Base-by-base conservation (phyloP, 768 basidiomycete genomes). In the Serpula lacrymans region DNA sequence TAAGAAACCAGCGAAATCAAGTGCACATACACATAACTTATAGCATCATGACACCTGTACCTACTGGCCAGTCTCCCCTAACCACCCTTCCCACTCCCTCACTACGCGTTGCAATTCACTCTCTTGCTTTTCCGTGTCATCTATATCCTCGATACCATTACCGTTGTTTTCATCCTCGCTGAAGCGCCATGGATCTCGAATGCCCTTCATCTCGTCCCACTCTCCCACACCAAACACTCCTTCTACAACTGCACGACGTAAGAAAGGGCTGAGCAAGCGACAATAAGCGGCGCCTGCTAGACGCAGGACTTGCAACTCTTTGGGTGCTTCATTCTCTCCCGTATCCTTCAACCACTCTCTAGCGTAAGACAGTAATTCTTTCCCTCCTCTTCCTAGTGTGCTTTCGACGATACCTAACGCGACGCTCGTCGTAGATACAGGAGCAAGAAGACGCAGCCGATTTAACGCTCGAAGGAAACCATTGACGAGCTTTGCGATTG, bases 361-460 rank as follows among this genome's bases (percentile, higher is more conserved):
- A 28, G 63, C 61, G 45, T 83, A 83, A 1, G 45, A 58, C 10
- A 80, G 46, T 23, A 91, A 46, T 6, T 63, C 62, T 8, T 63
- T 53, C 5, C 76, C 77, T 4, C 68, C 63, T 24, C 57, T 59
- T 2, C 64, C 69, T 13, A 91, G 64, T 6, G 72, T 64, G 3
- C 52, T 58, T 35, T 84, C 81, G 17, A 88, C 63, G n/a, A 68
- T 62, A 1, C 50, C 50, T 1, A 68, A 53, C 8, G 89, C 63
- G n/a, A 72, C 68, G 1, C 54, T 50, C 33, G 80, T 53, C n/a
- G 85, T 69, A 9, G 68, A 69, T 10, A 77, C 64, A 2, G 91
- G 90, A 3, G 87, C 86, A 10, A 95, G 76, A 9, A 91, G 69
- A 3, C 94, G 83, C 16, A 97, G 67, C 2, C 80, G 73, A 58